Evolutionary conservation across 768 basidiomycete genomes (phyloP).

Genomic region (Nidularia pulvinata): DNA sequence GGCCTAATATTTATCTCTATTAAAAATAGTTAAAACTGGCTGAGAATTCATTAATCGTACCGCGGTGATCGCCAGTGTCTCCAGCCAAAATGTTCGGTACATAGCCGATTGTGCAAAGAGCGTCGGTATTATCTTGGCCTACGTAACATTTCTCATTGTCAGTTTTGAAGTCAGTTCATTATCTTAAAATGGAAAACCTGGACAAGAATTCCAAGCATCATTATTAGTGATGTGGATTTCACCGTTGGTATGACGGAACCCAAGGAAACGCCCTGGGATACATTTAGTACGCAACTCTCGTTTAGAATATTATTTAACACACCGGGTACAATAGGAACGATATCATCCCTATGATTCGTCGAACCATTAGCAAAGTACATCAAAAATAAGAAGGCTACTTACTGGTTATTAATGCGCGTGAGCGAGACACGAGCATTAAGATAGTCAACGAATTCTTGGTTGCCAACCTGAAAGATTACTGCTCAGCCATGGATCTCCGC

Average conservation of each 20-base stretch:
- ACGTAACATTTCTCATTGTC: background rate
- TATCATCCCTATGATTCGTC: constrained; percentile 15
- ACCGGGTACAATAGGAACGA: constrained; percentile 27
- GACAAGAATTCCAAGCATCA: constrained; percentile 12
- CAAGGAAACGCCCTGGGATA: constrained; percentile 24
- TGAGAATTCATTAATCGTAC: constrained; percentile 1
- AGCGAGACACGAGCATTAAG: constrained; percentile 38
- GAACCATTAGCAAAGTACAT: background rate
- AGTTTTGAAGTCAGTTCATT: background rate
- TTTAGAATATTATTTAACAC: background rate
- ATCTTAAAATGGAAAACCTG: constrained; percentile 5
- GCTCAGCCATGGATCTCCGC: background rate
- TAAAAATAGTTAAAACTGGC: background rate
- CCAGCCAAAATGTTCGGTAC: constrained; percentile 12
- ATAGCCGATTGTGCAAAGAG: constrained; percentile 13
- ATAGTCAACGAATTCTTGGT: constrained; percentile 54
- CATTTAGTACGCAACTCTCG: constrained; percentile 7
- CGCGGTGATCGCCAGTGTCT: constrained; percentile 9
- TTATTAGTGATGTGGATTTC: constrained; percentile 19
- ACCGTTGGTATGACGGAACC: constrained; percentile 32
- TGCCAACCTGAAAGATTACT: constrained; percentile 36
- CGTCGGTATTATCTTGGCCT: constrained; percentile 15
- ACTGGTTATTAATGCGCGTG: constrained; percentile 49
- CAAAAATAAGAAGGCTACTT: background rate
- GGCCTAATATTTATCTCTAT: background rate